Conservation (phyloP, 495 filamentous ascomycete species). For the Oleoguttula mirabilis region DNA sequence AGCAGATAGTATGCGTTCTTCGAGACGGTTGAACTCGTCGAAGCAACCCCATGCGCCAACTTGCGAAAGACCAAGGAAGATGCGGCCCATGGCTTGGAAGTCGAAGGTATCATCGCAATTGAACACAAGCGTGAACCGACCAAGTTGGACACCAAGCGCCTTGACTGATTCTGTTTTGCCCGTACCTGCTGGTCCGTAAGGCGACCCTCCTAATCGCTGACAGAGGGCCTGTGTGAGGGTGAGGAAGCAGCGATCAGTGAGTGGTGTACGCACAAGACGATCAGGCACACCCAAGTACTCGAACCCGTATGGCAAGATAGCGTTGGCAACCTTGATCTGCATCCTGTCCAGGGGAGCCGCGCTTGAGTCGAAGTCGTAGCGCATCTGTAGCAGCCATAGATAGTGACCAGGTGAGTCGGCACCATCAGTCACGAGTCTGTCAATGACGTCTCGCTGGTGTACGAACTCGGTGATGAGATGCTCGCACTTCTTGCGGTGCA, state of each 20-base stretch:
- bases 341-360: constrained; percentile 73
- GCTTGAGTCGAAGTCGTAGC: constrained; percentile 76
- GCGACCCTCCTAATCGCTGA: constrained; percentile 89
- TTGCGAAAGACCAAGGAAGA: constrained; percentile 98
- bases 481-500: constrained; percentile 90
- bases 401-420: constrained; percentile 74
- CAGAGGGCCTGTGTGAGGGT: constrained; percentile 92
- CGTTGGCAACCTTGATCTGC: constrained; percentile 92
- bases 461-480: constrained; percentile 98
- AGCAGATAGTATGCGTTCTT: constrained; percentile 91
- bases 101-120: constrained; percentile 99
- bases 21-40: constrained; percentile 97
- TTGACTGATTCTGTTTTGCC: constrained; percentile 99
- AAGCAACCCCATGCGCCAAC: constrained; percentile 99
- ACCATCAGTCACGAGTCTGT: constrained; percentile 61
- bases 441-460: constrained; percentile 85
- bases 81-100: constrained; percentile 98
- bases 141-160: constrained; percentile 88
- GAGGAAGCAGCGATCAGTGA: constrained; percentile 96
- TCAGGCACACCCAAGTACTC: constrained; percentile 96
- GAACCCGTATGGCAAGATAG: constrained; percentile 88
- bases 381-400: constrained; percentile 94
- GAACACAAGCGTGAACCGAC: constrained; percentile 95
- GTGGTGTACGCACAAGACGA: constrained; percentile 83
- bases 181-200: constrained; percentile 96